A percentile compares a stretch with the other conserved stretches of the same genome.
These are phyloP conservation scores for Boletales sp. DNA, from an alignment of 768 basidiomycete genomes.

Conservation along the genomic window DNA sequence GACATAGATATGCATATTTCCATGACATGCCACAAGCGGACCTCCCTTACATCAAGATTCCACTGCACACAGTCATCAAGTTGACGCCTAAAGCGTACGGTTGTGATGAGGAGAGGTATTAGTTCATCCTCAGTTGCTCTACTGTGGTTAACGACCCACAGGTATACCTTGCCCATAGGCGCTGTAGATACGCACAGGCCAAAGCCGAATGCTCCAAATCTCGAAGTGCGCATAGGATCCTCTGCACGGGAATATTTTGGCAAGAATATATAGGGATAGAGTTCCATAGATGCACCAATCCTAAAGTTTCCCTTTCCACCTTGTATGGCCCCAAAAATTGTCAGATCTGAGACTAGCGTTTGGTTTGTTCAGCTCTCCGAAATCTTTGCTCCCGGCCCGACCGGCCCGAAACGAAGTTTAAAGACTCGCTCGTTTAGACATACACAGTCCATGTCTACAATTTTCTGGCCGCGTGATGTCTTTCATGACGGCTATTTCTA, in stretches of 20 bases:
- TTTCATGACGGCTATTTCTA: conserved; percentile 48
- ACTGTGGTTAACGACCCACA: conserved; percentile 24
- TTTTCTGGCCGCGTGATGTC: conserved; percentile 61
- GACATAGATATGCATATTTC: conserved; percentile 89
- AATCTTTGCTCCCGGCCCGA: no score
- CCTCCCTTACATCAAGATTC: conserved; percentile 97
- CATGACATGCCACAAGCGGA: conserved; percentile 88
- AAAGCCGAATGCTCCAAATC: conserved; percentile 33
- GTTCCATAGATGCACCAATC: not conserved
- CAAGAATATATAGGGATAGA: conserved; percentile 13
- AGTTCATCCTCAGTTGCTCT: not conserved
- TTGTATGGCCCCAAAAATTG: no score
- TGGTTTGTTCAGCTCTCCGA: no score
- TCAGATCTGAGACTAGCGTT: no score
- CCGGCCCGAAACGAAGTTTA: no score
- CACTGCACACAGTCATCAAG: conserved; percentile 96
- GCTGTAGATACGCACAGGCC: conserved; percentile 94
- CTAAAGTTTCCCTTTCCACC: not conserved
- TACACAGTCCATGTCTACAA: conserved; percentile 27
- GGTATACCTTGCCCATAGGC: conserved; percentile 84
- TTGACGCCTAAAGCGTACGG: conserved; percentile 98
- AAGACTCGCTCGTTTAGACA: no score
- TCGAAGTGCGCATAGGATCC: conserved; percentile 15
- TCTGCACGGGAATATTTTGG: conserved; percentile 38
- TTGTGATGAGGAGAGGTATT: conserved; percentile 91